Conservation (phyloP, 2,329 filamentous ascomycete species). For the Basipetospora chlamydospora region DNA sequence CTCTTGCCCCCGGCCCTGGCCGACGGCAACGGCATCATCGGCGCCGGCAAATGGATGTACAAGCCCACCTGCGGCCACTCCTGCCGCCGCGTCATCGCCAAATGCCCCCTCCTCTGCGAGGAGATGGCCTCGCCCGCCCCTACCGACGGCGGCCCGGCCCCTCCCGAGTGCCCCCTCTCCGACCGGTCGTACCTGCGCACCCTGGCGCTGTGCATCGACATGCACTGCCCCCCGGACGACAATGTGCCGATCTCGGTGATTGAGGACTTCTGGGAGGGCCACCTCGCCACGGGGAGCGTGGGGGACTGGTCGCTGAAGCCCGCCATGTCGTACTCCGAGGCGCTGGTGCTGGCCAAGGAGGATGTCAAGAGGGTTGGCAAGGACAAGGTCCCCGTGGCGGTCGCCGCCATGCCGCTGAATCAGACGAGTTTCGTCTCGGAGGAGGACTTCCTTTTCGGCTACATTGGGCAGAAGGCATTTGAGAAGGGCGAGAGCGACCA, state of each 20-base stretch:
- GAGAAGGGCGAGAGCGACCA: conserved; percentile 9
- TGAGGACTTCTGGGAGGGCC: conserved; percentile 11
- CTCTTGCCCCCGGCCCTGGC: too few species aligned
- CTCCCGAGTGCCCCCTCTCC: conserved; percentile 9
- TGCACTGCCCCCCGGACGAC: conserved; percentile 8
- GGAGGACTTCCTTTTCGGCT: conserved; percentile 5
- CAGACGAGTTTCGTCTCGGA: conserved; percentile 7
- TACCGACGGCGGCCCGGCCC: too few species aligned
- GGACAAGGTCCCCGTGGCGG: too few species aligned
- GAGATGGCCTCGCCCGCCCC: too few species aligned
- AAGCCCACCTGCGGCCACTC: too few species aligned
- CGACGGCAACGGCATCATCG: too few species aligned
- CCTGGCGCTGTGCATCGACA: conserved; percentile 11
- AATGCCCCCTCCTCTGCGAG: too few species aligned
- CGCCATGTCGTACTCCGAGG: conserved; percentile 8
- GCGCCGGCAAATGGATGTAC: too few species aligned
- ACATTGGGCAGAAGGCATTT: conserved; percentile 2
- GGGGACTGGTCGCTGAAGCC: conserved; percentile 9
- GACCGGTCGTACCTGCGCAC: conserved; percentile 11
- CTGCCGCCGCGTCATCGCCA: too few species aligned
- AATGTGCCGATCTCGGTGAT: conserved; percentile 5
- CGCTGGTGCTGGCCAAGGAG: conserved; percentile 5
- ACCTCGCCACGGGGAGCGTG: conserved; percentile 8
- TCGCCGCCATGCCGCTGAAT: too few species aligned
- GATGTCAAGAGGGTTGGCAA: too few species aligned